Evolutionary conservation across 208 protist species (phyloP).

Genomic region (Tritrichomonas foetus): DNA sequence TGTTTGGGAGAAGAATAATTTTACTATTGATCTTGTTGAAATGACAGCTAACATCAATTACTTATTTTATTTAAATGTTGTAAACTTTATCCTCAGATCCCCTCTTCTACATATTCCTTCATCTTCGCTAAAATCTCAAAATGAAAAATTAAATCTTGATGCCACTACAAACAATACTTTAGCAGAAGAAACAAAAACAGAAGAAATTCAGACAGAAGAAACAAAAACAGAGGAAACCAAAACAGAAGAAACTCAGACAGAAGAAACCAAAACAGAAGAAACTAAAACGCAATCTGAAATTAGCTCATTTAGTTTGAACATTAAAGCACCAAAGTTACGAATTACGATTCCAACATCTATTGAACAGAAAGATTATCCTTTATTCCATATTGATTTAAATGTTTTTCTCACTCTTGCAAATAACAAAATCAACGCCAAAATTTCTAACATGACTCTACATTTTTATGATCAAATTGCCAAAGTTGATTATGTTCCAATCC

Average conservation of each 20-base stretch:
- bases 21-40: background rate
- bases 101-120: background rate
- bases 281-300: no score
- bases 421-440: background rate
- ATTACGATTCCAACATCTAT: background rate
- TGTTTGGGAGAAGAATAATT: background rate
- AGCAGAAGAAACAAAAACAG: no score
- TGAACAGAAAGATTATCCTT: background rate
- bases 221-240: no score
- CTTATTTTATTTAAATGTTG: background rate
- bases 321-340: background rate
- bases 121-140: background rate
- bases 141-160: no score
- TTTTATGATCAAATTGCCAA: background rate
- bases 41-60: background rate
- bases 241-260: no score
- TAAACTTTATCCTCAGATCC: background rate
- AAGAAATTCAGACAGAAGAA: no score
- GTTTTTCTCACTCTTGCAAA: background rate
- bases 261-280: no score
- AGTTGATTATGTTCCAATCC: background rate
- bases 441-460: background rate
- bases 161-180: no score
- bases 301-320: background rate
- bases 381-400: background rate